Evolutionary conservation across 2,329 filamentous ascomycete genomes (phyloP).

Genomic region (Fusarium brachygibbosum): DNA sequence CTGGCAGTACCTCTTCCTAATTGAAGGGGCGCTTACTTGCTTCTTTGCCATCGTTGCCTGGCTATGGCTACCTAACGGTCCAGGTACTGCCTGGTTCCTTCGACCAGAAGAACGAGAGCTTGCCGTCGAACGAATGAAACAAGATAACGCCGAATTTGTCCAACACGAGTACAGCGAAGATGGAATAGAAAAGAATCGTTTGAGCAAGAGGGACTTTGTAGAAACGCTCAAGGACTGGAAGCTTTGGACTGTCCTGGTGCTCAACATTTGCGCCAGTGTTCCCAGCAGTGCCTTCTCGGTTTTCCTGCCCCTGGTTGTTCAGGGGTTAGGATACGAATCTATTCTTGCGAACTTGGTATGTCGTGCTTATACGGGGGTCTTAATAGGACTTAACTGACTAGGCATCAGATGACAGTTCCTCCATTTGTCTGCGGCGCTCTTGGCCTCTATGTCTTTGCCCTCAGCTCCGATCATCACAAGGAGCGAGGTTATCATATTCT

Average conservation of each 20-base stretch:
- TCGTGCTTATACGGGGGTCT: neutral
- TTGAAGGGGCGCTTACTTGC: slow-evolving; percentile 68
- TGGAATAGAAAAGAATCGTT: slow-evolving; percentile 44
- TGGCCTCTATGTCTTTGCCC: slow-evolving; percentile 47
- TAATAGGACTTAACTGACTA: slow-evolving; percentile 7
- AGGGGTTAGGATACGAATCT: slow-evolving; percentile 48
- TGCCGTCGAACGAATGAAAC: slow-evolving; percentile 42
- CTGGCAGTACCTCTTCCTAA: slow-evolving; percentile 77
- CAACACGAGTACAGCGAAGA: slow-evolving; percentile 47
- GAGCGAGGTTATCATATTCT: slow-evolving; percentile 49
- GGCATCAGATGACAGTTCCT: slow-evolving; percentile 45
- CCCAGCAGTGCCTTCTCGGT: slow-evolving; percentile 48
- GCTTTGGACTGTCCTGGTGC: slow-evolving; percentile 44
- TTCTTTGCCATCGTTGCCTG: slow-evolving; percentile 48
- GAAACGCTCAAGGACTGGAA: slow-evolving; percentile 50
- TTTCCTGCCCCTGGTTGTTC: slow-evolving; percentile 48
- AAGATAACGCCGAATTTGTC: slow-evolving; percentile 46
- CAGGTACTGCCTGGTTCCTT: slow-evolving; percentile 49
- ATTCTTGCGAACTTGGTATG: slow-evolving; percentile 47
- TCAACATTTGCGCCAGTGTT: slow-evolving; percentile 49
- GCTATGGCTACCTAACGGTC: slow-evolving; percentile 46
- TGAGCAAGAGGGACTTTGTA: slow-evolving; percentile 44
- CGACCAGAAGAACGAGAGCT: slow-evolving; percentile 38
- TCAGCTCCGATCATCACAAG: slow-evolving; percentile 45
- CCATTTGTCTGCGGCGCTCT: slow-evolving; percentile 48